phyloP scores from a whole-genome alignment of 345 rosid genomes.

The Cochlearia excelsa region DNA sequence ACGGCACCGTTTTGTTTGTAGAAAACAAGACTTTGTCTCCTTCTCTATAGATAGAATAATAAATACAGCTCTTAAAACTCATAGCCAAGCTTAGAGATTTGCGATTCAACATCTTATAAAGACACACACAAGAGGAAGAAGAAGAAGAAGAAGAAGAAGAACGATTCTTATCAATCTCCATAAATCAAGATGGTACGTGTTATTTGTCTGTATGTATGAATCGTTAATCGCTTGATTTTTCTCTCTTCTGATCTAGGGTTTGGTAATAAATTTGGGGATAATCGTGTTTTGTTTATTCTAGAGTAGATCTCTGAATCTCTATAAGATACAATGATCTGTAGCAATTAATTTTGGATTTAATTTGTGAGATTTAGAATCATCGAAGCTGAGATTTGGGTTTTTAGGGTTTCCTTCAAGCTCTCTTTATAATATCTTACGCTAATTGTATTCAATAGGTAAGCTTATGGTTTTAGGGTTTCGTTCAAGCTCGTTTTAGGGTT shows the following conservation, averaged over 20 bases:
- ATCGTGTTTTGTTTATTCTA: neutral
- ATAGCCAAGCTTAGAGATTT: no score
- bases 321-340: neutral
- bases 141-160: neutral
- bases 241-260: neutral
- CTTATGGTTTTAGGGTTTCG: no score
- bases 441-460: neutral
- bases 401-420: slow-evolving; percentile 2
- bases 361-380: slow-evolving; percentile 10
- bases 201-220: no score
- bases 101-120: no score
- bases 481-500: no score
- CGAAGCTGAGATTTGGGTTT: slow-evolving; percentile 14
- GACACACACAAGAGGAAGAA: no score
- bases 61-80: no score
- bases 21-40: no score
- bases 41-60: no score
- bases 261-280: slow-evolving; percentile 2
- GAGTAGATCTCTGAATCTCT: slow-evolving; percentile 11
- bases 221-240: neutral
- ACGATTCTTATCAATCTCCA: slow-evolving; percentile 23
- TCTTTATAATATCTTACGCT: neutral
- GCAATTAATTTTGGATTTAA: neutral
- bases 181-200: slow-evolving; percentile 28
- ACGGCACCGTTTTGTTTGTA: no score